Conservation (phyloP, 148 eudicot genomes). For the Chenopodium formosanum region DNA sequence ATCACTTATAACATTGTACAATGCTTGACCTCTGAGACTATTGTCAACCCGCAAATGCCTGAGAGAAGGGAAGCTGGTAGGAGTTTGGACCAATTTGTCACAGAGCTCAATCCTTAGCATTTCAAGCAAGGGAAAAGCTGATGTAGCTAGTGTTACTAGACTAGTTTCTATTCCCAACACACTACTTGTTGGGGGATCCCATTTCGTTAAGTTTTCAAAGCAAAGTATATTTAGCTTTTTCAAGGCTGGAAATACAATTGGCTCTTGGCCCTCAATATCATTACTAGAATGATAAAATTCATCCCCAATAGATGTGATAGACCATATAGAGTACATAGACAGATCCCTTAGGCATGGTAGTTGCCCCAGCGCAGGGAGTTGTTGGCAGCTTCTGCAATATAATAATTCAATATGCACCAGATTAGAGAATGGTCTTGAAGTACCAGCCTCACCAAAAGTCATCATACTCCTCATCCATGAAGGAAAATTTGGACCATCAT, state of each 20-base stretch:
- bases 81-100: slow-evolving; percentile 14
- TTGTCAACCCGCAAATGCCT: slow-evolving; percentile 17
- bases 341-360: slow-evolving; percentile 22
- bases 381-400: slow-evolving; percentile 19
- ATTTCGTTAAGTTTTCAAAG: slow-evolving; percentile 22
- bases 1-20: slow-evolving; percentile 16
- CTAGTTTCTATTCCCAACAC: background rate
- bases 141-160: background rate
- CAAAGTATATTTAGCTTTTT: slow-evolving; percentile 6
- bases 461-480: slow-evolving; percentile 18
- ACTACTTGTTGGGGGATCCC: slow-evolving; percentile 1
- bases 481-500: slow-evolving; percentile 22
- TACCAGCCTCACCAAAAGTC: background rate
- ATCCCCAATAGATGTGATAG: slow-evolving; percentile 13
- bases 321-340: slow-evolving; percentile 23
- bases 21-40: slow-evolving; percentile 10
- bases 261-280: background rate
- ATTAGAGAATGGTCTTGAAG: slow-evolving; percentile 11
- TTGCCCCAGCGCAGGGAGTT: slow-evolving; percentile 21
- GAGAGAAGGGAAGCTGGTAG: slow-evolving; percentile 23
- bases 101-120: slow-evolving; percentile 20
- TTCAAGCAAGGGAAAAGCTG: slow-evolving; percentile 25
- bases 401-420: slow-evolving; percentile 19
- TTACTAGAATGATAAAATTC: slow-evolving; percentile 19
- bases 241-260: slow-evolving; percentile 7